A percentile compares a stretch with the other conserved stretches of the same genome.
These are phyloP conservation scores for Crithidia fasciculata DNA, from an alignment of 208 protist genomes.

Conservation along the genomic window DNA sequence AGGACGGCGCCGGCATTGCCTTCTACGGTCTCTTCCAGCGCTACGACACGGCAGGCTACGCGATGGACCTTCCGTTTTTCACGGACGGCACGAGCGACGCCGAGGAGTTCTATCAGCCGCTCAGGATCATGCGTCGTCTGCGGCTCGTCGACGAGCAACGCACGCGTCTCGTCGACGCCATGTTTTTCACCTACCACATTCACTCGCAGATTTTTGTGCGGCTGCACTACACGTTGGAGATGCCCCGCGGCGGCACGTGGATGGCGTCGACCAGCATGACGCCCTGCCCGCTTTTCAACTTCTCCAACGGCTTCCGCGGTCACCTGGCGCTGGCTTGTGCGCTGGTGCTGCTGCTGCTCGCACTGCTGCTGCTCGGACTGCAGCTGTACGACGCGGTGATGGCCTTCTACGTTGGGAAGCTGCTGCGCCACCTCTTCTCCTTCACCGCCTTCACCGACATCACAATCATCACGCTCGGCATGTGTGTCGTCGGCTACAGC, in stretches of 20 bases:
- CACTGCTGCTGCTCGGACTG: neutral
- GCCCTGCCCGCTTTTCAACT: constrained; percentile 3
- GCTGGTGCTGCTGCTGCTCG: neutral
- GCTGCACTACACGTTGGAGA: constrained; percentile 25
- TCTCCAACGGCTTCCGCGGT: neutral
- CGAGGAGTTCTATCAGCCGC: neutral
- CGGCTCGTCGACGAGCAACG: constrained; percentile 13
- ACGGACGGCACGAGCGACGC: neutral
- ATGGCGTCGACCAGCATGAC: constrained; percentile 11
- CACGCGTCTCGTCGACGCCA: constrained; percentile 16
- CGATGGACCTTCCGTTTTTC: constrained; percentile 10
- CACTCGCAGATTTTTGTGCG: constrained; percentile 16
- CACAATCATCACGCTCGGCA: neutral
- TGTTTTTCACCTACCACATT: constrained; percentile 30
- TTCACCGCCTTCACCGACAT: neutral
- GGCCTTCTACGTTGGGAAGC: constrained; percentile 15
- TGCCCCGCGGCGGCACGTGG: constrained; percentile 13
- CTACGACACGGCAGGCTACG: constrained; percentile 23
- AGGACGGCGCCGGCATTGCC: neutral
- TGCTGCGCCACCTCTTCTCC: constrained; percentile 2
- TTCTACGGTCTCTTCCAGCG: neutral
- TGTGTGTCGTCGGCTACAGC: constrained; percentile 14
- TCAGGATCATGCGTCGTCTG: neutral
- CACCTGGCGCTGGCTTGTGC: neutral
- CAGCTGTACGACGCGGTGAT: constrained; percentile 10